Conservation (phyloP, 2,329 filamentous ascomycete genomes). For the Aspergillus eucalypticola region DNA sequence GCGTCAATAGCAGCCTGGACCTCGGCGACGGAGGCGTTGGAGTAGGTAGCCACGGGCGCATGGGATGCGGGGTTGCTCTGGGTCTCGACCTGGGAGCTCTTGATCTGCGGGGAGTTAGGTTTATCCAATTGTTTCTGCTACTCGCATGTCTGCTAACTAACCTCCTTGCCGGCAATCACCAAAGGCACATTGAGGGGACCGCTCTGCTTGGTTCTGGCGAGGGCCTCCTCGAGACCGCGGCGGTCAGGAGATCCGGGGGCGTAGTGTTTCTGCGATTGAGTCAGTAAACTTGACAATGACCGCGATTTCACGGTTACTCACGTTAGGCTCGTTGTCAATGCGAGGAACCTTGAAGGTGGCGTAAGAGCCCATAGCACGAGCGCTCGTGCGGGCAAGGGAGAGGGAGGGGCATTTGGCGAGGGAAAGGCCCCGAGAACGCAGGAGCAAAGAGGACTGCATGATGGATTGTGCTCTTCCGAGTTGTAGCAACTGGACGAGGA, state of each 20-base stretch:
- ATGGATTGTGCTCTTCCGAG: slow-evolving; percentile 12
- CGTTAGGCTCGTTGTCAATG: slow-evolving; percentile 93
- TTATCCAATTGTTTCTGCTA: neutral
- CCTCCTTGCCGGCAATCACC: slow-evolving; percentile 78
- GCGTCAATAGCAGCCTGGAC: slow-evolving; percentile 78
- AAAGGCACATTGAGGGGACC: slow-evolving; percentile 77
- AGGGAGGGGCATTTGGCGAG: slow-evolving; percentile 21
- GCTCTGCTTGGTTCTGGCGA: slow-evolving; percentile 68
- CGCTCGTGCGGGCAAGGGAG: slow-evolving; percentile 23
- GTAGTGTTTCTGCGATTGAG: slow-evolving; percentile 72
- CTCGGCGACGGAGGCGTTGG: slow-evolving; percentile 74
- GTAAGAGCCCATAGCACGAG: slow-evolving; percentile 56
- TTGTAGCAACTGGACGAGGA: neutral
- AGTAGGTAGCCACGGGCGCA: slow-evolving; percentile 77
- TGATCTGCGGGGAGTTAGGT: slow-evolving; percentile 27
- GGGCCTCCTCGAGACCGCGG: slow-evolving; percentile 70
- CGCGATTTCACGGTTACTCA: slow-evolving; percentile 50
- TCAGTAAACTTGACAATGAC: slow-evolving; percentile 5
- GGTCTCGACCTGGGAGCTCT: slow-evolving; percentile 41
- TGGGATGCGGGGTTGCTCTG: slow-evolving; percentile 86
- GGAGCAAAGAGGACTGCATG: slow-evolving; percentile 33
- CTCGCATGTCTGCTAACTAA: slow-evolving; percentile 42
- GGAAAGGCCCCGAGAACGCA: slow-evolving; percentile 30
- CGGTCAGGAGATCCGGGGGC: slow-evolving; percentile 78
- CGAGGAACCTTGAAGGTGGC: slow-evolving; percentile 86